A percentile compares a stretch with the other conserved stretches of the same genome.
phyloP scores from a whole-genome alignment of 176 grass and related monocot species.

The Luzula sylvatica region DNA sequence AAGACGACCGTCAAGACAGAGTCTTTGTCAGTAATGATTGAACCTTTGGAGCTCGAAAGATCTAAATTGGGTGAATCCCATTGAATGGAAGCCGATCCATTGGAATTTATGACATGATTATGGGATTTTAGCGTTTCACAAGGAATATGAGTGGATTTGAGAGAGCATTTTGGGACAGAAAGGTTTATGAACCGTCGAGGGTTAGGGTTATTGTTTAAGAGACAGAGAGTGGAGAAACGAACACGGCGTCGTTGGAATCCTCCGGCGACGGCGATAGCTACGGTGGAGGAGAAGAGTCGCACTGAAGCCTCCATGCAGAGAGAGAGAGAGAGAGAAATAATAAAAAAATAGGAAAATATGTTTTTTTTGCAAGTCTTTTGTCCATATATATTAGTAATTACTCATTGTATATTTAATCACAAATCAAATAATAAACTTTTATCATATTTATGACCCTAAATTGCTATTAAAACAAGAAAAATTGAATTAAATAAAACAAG shows the following conservation, averaged over 20 bases:
- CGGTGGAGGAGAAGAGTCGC: slow-evolving; percentile 26
- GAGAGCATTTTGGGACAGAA: slow-evolving; percentile 7
- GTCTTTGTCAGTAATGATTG: not conserved
- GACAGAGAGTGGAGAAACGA: slow-evolving; percentile 21
- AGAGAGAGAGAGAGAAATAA: not conserved
- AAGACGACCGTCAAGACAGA: slow-evolving; percentile 59
- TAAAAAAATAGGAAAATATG: too few species aligned
- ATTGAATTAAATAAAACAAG: slow-evolving; percentile 6
- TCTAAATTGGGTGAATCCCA: slow-evolving; percentile 32
- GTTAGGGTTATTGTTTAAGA: slow-evolving; percentile 10
- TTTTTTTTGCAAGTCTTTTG: too few species aligned
- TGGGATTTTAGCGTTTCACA: slow-evolving; percentile 12
- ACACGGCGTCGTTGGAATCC: not conserved
- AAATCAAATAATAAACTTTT: too few species aligned
- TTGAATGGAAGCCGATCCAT: slow-evolving; percentile 43
- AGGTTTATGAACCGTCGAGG: slow-evolving; percentile 8
- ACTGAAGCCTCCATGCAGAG: slow-evolving; percentile 41
- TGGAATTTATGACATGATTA: slow-evolving; percentile 3
- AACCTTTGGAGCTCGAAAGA: slow-evolving; percentile 15
- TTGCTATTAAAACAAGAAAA: too few species aligned
- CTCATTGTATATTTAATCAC: too few species aligned
- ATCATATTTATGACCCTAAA: too few species aligned
- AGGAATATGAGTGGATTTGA: slow-evolving; percentile 6
- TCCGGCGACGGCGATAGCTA: slow-evolving; percentile 12
- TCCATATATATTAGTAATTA: too few species aligned